Evolutionary conservation across 192 early-diverging fungal genomes (phyloP).

Genomic region (Backusella luteola): DNA sequence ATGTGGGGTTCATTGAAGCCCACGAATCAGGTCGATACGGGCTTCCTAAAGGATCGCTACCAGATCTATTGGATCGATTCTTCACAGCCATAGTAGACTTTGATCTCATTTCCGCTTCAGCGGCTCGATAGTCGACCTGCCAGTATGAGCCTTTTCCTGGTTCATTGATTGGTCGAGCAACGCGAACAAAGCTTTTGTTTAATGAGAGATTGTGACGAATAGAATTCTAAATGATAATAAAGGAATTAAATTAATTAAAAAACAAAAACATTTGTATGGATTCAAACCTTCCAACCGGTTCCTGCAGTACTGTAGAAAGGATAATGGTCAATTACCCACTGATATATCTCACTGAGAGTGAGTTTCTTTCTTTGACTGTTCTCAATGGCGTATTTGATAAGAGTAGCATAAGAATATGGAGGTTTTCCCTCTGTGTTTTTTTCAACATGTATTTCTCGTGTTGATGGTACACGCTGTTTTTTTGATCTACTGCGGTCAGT

Average conservation of each 20-base stretch:
- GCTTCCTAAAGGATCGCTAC: not conserved
- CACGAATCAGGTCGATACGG: conserved; percentile 14
- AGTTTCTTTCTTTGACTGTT: conserved; percentile 56
- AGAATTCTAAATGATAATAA: conserved; percentile 69
- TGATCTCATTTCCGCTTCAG: conserved; percentile 26
- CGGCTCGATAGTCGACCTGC: conserved; percentile 65
- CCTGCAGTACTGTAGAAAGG: conserved; percentile 72
- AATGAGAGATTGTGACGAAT: conserved; percentile 83
- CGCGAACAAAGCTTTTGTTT: conserved; percentile 76
- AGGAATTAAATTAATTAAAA: not conserved
- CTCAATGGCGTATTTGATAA: conserved; percentile 79
- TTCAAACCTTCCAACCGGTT: conserved; percentile 51
- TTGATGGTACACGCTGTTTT: not conserved
- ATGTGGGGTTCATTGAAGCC: not conserved
- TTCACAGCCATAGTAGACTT: conserved; percentile 8
- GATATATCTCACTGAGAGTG: conserved; percentile 81
- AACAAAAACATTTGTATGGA: not conserved
- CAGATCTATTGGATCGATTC: conserved; percentile 2
- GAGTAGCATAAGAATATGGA: conserved; percentile 73
- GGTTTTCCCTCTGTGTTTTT: conserved; percentile 56
- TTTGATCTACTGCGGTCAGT: conserved; percentile 14
- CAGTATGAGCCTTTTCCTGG: conserved; percentile 86
- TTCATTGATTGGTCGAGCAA: conserved; percentile 75
- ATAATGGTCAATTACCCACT: conserved; percentile 68
- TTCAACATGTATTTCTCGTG: conserved; percentile 28